Evolutionary conservation across 169 alveolate species (phyloP).

Genomic region (Cryptosporidium parvum): DNA sequence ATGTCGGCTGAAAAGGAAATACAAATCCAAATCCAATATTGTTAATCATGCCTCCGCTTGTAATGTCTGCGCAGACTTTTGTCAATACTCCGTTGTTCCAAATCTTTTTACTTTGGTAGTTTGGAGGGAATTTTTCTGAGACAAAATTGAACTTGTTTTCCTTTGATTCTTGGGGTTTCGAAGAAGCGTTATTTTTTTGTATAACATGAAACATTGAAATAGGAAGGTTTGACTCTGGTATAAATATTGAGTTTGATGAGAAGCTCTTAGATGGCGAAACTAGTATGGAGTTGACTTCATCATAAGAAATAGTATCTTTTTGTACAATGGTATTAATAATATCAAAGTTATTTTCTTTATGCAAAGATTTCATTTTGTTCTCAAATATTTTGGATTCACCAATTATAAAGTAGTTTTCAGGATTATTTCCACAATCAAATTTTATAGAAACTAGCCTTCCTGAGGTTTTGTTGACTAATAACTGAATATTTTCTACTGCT

Average conservation of each 20-base stretch:
- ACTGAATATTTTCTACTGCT: conserved; percentile 41
- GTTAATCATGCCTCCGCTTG: conserved; percentile 26
- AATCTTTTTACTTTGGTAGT: conserved; percentile 7
- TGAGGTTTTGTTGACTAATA: not conserved
- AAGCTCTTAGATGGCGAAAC: conserved; percentile 7
- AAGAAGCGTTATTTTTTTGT: conserved; percentile 5
- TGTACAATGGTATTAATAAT: conserved; percentile 1
- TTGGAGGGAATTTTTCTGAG: conserved; percentile 41
- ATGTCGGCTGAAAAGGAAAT: conserved; percentile 49
- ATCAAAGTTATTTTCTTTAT: not conserved
- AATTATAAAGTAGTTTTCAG: conserved; percentile 30
- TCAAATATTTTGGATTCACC: conserved; percentile 3
- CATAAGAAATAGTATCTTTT: not conserved
- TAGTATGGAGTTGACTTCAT: conserved; percentile 5
- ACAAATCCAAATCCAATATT: conserved; percentile 58
- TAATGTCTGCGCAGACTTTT: conserved; percentile 47
- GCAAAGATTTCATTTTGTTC: not conserved
- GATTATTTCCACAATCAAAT: conserved; percentile 47
- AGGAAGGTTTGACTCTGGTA: conserved; percentile 44
- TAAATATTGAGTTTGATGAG: conserved; percentile 15
- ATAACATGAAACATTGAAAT: conserved; percentile 31
- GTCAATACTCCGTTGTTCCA: conserved; percentile 66
- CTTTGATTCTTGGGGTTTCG: not conserved
- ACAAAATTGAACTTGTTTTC: not conserved
- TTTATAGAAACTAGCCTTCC: conserved; percentile 8